Evolutionary conservation across 1,284 basidiomycete genomes (phyloP), one percentile per base, ranked within the genome.

Genomic region (Blastosporella zonata): DNA sequence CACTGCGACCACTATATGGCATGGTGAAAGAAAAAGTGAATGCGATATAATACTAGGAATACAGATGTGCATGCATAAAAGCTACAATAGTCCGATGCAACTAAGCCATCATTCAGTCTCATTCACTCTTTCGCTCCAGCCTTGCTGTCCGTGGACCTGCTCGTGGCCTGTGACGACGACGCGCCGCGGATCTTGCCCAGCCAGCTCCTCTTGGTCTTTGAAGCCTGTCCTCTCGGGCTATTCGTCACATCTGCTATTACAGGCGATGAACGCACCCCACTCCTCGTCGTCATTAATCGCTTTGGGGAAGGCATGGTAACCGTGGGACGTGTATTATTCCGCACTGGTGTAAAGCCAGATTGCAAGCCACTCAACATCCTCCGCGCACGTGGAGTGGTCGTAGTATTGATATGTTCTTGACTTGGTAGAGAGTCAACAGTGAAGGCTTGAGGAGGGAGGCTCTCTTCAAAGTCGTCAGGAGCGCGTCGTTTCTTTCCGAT

Each of bases 331-430:
- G 59, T 65, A 36, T 72, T 69, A 50, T 73, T 71, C 17, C 87
- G 78, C 21, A 80, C 72, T 4, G 87, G 87, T 1, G 87, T 90
- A 62, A 90, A 90, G 2, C 87, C 82, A 7, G 78, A 72, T 43
- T 83, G 78, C 38, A 78, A 64, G 45, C 71, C 75, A 51, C 77
- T 82, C 41, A 81, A 57, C 46, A 77, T 72, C 55, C 79, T 73
- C 50, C 80, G 76, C 27, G 75, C 71, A 43, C 79, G 77, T 22
- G 82, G 82, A 1, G 81, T 82, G 15, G 33, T 18, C n/a, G 33
- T 49, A 13, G 44, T 25, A 53, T 77, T 73, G 20, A 56, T 60
- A 28, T 55, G 46, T 31, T 70, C 66, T 46, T 68, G 65, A 45
- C 67, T 69, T 17, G 72, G 72, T 29, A 74, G 58, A 50, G 78